phyloP scores from a whole-genome alignment of 768 basidiomycete species.

The Cystofilobasidium ferigula region DNA sequence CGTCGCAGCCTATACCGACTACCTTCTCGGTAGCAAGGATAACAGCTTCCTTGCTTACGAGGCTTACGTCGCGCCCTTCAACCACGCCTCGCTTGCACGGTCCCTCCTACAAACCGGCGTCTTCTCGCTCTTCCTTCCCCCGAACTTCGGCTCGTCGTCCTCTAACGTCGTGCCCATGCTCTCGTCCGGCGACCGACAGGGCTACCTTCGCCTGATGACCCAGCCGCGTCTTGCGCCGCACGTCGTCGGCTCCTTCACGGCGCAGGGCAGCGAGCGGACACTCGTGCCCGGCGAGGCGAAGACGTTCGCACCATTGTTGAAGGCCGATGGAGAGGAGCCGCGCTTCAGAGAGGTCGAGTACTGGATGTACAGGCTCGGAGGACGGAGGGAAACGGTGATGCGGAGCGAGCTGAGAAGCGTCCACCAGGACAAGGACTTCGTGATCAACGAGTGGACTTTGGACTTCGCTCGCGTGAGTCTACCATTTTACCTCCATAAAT shows the following conservation, averaged over 20 bases:
- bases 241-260: constrained; percentile 7
- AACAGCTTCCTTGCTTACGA: constrained; percentile 8
- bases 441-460: constrained; percentile 10
- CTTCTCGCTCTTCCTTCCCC: constrained; percentile 1
- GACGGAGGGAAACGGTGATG: not conserved
- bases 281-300: not conserved
- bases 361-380: not conserved
- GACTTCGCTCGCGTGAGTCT: constrained; percentile 11
- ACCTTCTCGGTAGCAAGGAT: not conserved
- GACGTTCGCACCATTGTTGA: not conserved
- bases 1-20: not conserved
- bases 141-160: not conserved
- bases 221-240: not conserved
- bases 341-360: not conserved
- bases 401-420: constrained; percentile 3
- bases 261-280: not conserved
- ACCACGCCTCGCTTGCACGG: not conserved
- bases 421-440: not conserved
- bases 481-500: not conserved
- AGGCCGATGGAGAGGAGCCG: not conserved
- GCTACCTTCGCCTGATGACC: constrained; percentile 1
- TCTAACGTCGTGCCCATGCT: not conserved
- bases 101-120: not conserved
- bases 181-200: not conserved
- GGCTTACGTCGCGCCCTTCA: not conserved